Evolutionary conservation across 106 monocot genomes (phyloP).

Genomic region (Dendrobium huoshanense): DNA sequence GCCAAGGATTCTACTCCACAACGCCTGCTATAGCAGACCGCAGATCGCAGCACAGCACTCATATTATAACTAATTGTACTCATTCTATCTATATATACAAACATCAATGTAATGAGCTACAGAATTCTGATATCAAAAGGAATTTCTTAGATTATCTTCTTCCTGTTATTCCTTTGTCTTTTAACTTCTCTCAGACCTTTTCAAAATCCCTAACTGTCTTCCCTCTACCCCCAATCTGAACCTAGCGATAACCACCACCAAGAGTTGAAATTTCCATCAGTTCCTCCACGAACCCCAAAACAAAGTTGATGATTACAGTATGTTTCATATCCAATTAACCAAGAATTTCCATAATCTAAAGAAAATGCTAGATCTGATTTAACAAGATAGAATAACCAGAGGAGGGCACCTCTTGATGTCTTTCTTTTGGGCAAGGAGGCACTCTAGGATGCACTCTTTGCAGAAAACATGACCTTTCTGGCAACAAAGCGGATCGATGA

Average conservation of each 20-base stretch:
- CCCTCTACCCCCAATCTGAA: too few species aligned
- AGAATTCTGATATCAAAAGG: too few species aligned
- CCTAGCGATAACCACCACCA: neutral
- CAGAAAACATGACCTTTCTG: constrained; percentile 90
- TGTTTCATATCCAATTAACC: neutral
- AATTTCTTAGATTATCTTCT: too few species aligned
- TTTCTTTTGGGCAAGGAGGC: constrained; percentile 92
- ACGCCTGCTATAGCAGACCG: too few species aligned
- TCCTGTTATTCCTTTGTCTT: too few species aligned
- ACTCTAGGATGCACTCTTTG: constrained; percentile 95
- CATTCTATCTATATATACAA: too few species aligned
- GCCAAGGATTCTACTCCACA: too few species aligned
- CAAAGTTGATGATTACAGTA: neutral
- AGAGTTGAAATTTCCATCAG: neutral
- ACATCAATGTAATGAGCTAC: too few species aligned
- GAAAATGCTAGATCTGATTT: too few species aligned
- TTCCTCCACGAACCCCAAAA: neutral
- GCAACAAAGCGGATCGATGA: constrained; percentile 78
- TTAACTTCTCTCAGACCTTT: too few species aligned
- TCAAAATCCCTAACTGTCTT: neutral
- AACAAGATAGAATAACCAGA: neutral
- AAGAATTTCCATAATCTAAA: neutral
- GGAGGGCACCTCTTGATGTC: constrained; percentile 71
- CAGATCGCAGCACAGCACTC: too few species aligned
- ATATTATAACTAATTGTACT: too few species aligned